These are phyloP conservation scores for Staphylotrichum longicolle DNA, from an alignment of 495 filamentous ascomycete species.

Conservation along the genomic window DNA sequence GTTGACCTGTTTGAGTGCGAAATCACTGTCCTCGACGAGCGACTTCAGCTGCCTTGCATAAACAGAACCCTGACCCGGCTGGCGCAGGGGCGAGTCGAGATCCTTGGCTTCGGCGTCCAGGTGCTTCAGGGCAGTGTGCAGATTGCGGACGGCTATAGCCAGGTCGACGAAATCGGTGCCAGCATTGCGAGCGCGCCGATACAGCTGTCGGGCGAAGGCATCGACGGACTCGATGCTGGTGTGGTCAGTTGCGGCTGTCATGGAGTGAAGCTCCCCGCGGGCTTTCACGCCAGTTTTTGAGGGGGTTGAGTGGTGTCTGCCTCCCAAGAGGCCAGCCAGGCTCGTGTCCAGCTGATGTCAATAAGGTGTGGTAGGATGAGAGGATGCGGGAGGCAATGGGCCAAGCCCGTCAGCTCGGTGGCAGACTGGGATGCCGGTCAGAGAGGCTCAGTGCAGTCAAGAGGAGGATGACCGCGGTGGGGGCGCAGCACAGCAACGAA, in stretches of 20 bases:
- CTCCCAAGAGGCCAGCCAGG: neutral
- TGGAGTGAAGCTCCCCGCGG: conserved; percentile 18
- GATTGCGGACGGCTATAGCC: conserved; percentile 39
- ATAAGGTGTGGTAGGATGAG: neutral
- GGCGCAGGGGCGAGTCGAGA: conserved; percentile 47
- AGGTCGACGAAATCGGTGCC: conserved; percentile 40
- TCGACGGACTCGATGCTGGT: conserved; percentile 44
- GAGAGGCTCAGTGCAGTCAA: neutral
- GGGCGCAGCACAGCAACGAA: neutral
- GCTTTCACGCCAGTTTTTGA: neutral
- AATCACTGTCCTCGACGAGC: conserved; percentile 51
- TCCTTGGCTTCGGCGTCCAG: conserved; percentile 51
- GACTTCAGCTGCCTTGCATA: conserved; percentile 45
- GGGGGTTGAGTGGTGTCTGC: neutral
- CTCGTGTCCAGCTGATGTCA: neutral
- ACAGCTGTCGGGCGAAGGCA: conserved; percentile 40
- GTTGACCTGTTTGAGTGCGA: conserved; percentile 48
- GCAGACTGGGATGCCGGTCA: conserved; percentile 3
- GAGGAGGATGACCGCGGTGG: neutral
- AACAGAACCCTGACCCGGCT: conserved; percentile 25
- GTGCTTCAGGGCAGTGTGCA: conserved; percentile 49
- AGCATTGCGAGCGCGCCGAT: conserved; percentile 40
- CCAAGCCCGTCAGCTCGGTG: conserved; percentile 1
- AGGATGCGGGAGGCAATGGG: neutral
- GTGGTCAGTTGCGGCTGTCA: conserved; percentile 25